Evolutionary conservation across 2,329 filamentous ascomycete genomes (phyloP), one percentile per base, ranked within the genome.

Genomic region (Cercospora zeae-maydis): DNA sequence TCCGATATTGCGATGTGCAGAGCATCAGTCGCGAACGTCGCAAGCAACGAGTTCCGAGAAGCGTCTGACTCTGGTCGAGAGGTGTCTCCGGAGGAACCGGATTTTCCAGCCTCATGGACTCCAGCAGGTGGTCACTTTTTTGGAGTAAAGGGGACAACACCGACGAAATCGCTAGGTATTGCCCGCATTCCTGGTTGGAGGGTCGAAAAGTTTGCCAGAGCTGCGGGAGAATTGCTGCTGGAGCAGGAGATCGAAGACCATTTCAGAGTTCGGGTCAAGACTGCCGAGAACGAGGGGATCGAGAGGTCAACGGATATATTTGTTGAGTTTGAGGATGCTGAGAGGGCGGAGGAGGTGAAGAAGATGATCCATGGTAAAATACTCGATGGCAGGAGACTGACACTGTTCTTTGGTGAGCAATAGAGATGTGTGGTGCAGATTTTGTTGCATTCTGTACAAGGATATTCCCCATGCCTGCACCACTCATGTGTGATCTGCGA

Each of bases 131-230:
- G 61, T 19, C 45, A 55, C 9, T 42, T 30, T 27, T 45, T 37
- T 6, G 13, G 30, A 11, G 47, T 53, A 9, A 24, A 24, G 14
- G 21, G 4, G 2, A 24, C 30, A n/a, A 27, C 10, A 11, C 21
- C 60, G 16, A 53, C 45, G 4, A 31, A n/a, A 27, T 39, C 51
- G 1, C 37, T 63, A 10, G 61, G 55, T 19, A 59, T 63, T 10
- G 61, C 61, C 1, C 55, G 61, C 14, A 63, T 59, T 30, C 47
- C 61, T 49, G 47, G 47, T 14, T 59, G 61, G 61, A 53, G 61
- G 21, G n/a, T 52, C 24, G 55, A 59, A 27, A 59, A 58, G 33
- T 63, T 63, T 37, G 37, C 31, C 14, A 36, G 10, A 47, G 45
- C 49, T 21, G 21, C 59, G 9, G 52, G 39, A 36, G 55, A 63